Evolutionary conservation across 345 rosid species (phyloP).

Genomic region (Trapa incisa): DNA sequence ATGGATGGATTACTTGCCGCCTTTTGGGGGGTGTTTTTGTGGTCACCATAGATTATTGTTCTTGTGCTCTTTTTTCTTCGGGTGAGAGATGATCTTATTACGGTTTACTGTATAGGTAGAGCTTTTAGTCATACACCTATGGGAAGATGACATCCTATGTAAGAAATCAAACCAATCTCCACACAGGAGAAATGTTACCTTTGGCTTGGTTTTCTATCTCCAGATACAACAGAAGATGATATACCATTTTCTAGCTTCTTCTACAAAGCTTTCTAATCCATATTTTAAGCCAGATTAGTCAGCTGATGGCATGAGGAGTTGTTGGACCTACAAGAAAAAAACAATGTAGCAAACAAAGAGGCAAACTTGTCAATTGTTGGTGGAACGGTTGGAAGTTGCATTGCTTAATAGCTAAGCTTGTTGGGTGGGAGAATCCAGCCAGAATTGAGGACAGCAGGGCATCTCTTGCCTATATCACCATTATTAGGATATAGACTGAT

Average conservation of each 20-base stretch:
- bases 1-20: neutral
- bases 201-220: too few relatives aligned
- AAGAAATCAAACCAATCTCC: neutral
- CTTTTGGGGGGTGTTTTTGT: neutral
- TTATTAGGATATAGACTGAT: too few relatives aligned
- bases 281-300: too few relatives aligned
- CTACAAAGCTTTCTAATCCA: too few relatives aligned
- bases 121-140: neutral
- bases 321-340: too few relatives aligned
- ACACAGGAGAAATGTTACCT: neutral
- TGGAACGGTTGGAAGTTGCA: neutral
- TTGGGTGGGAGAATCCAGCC: neutral
- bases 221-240: too few relatives aligned
- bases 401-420: neutral
- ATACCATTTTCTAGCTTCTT: too few relatives aligned
- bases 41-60: neutral
- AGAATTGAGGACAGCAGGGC: neutral
- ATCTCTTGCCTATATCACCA: neutral
- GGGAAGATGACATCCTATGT: neutral
- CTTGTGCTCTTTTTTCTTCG: neutral
- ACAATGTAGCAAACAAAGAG: neutral
- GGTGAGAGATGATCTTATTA: neutral
- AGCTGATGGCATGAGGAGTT: too few relatives aligned
- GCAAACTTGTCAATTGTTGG: neutral
- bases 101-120: neutral